Conservation (phyloP, 257 asterid genomes). For the Przewalskia tangutica region DNA sequence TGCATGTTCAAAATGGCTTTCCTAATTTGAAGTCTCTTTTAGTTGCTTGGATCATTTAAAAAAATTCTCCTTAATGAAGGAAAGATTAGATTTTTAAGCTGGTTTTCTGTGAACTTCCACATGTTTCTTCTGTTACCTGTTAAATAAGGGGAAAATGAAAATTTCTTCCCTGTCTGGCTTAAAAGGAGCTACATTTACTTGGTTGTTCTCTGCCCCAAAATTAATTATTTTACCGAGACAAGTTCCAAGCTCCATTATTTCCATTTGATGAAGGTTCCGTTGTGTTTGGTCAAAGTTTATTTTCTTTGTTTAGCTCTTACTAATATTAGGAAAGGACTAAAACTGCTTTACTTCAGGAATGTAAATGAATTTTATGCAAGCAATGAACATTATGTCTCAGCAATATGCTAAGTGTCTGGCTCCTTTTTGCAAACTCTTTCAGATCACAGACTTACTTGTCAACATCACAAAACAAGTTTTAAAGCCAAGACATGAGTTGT, state of each 20-base stretch:
- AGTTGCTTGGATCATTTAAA: too few species aligned
- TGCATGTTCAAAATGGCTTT: neutral
- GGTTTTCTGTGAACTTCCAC: neutral
- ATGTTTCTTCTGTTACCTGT: too few species aligned
- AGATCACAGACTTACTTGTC: constrained; percentile 84
- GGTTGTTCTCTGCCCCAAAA: neutral
- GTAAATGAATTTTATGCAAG: neutral
- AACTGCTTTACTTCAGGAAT: neutral
- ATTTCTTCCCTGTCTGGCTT: neutral
- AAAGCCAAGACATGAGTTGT: constrained; percentile 82
- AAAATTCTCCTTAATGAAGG: too few species aligned
- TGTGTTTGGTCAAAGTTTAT: neutral
- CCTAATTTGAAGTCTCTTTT: too few species aligned
- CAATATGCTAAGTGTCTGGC: neutral
- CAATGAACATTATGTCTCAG: neutral
- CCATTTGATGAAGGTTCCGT: neutral
- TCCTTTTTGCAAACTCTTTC: constrained; percentile 10
- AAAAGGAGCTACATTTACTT: neutral
- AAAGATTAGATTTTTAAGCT: too few species aligned
- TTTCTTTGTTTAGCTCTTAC: neutral
- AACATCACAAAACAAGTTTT: constrained; percentile 75
- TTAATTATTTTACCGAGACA: neutral
- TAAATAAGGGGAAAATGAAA: too few species aligned
- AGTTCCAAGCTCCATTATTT: neutral
- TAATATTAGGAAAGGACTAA: neutral